These are phyloP conservation scores for Arabidopsis suecica DNA, from an alignment of 345 rosid species.

Conservation along the genomic window DNA sequence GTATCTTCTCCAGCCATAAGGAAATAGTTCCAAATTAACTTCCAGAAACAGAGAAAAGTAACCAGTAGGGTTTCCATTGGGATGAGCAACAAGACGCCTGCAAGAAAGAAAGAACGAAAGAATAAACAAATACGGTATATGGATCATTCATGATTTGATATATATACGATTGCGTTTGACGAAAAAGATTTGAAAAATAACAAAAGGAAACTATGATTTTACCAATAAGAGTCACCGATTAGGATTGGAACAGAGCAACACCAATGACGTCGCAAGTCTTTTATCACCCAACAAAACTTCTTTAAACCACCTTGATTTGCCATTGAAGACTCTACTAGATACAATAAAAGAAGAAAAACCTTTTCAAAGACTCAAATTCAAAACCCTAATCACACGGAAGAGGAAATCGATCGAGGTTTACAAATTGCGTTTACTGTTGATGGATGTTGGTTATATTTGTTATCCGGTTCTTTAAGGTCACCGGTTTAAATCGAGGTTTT, in stretches of 20 bases:
- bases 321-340: not conserved
- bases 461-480: not conserved
- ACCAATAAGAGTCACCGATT: not conserved
- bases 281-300: not conserved
- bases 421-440: not conserved
- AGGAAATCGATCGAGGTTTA: not conserved
- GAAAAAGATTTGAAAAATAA: not conserved
- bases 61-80: not conserved
- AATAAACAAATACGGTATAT: not conserved
- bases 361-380: not conserved
- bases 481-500: not conserved
- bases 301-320: not conserved
- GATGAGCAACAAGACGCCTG: not conserved
- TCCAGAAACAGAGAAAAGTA: not conserved
- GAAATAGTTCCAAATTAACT: not conserved
- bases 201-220: not conserved
- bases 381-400: not conserved
- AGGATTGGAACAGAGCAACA: not conserved
- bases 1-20: not conserved
- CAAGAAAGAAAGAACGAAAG: not conserved
- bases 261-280: not conserved
- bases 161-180: not conserved
- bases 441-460: not conserved
- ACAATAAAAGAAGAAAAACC: not conserved
- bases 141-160: not conserved